These are phyloP conservation scores for Raddia guianensis DNA, from an alignment of 176 grass and related monocot genomes.

Conservation along the genomic window DNA sequence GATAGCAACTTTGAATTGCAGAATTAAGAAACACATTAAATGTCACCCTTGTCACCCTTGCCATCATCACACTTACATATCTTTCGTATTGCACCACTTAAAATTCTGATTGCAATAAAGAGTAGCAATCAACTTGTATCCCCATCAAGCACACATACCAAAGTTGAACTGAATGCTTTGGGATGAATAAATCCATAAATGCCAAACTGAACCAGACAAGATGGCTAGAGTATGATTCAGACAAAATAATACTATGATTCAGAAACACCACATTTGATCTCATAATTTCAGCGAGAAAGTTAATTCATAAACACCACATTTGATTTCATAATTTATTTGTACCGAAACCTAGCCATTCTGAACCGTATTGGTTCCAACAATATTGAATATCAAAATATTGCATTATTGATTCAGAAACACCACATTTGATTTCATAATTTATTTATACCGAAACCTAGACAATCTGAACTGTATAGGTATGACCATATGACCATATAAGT, in stretches of 20 bases:
- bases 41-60: not conserved
- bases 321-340: not conserved
- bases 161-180: not conserved
- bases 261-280: not conserved
- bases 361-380: not conserved
- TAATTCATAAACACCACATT: not conserved
- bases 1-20: not conserved
- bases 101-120: slow-evolving; percentile 7
- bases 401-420: no score
- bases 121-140: not conserved
- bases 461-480: no score
- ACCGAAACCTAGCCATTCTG: not conserved
- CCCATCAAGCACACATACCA: slow-evolving; percentile 13
- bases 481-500: no score
- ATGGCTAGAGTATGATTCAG: not conserved
- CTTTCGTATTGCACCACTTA: slow-evolving; percentile 13
- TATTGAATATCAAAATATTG: not conserved
- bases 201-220: slow-evolving; percentile 21
- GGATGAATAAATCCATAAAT: slow-evolving; percentile 3
- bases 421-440: no score
- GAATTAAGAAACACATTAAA: not conserved
- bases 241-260: not conserved
- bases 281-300: not conserved
- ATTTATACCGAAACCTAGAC: no score
- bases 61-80: not conserved